Base-by-base conservation (phyloP, 768 basidiomycete species). In the Hydnum rufescens region DNA sequence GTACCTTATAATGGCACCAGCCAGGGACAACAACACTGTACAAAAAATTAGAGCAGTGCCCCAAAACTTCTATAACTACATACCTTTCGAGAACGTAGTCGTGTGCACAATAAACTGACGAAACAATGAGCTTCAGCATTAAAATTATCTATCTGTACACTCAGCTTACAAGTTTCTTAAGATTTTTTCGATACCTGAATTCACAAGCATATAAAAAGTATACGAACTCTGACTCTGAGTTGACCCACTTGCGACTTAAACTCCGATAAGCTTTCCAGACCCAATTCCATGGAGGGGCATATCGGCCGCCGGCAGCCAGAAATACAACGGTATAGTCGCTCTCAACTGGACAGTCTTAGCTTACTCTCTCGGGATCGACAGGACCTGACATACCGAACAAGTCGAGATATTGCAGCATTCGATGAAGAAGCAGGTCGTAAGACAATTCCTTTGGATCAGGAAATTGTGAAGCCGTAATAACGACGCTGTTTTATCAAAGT, bases 191-290 rank as follows among this genome's bases (percentile, higher is more conserved):
- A 61, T 87, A 90, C 63, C 57, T 57, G 32, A 23, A 30, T 5
- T 16, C 13, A 16, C 26, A 16, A 54, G 42, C 18, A 6, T 31
- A 26, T 52, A 29, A 55, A 42, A 47, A 2, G 28, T 8, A 55
- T 39, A 19, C 32, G 18, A 3, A 39, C 22, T 13, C 18, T 23
- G 19, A 32, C 32, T 16, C 8, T 8, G 3, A 54, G 22, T 13
- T 23, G 22, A 53, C 55, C 32, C 28, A 58, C 85, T 87, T 51
- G 82, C 70, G 61, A 72, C 84, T 43, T 82, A 59, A 67, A 60
- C 80, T 80, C 23, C 84, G 72, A 63, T 88, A 88, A 0, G 84
- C 82, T 60, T 83, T 87, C 86, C 86, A 89, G 5, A 90, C 74
- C 87, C 87, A 90, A 57, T 78, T 83, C 84, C 84, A 88, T 25